These are phyloP conservation scores for Colletotrichum tropicicola DNA, from an alignment of 2,329 filamentous ascomycete genomes.

Conservation along the genomic window DNA sequence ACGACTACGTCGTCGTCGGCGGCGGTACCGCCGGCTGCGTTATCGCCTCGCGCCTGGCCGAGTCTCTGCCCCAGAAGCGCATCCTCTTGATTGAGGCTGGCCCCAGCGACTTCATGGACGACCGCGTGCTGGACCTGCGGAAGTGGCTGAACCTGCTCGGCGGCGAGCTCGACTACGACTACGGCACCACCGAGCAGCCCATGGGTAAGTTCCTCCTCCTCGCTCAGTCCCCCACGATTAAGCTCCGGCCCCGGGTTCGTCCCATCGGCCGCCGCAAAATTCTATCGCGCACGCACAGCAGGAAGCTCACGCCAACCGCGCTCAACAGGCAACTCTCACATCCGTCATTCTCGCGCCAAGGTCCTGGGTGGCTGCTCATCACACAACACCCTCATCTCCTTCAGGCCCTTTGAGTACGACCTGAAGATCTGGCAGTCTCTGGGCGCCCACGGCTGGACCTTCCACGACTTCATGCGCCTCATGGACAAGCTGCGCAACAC, in stretches of 20 bases:
- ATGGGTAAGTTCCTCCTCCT: slow-evolving; percentile 59
- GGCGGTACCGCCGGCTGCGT: slow-evolving; percentile 90
- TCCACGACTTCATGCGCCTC: slow-evolving; percentile 83
- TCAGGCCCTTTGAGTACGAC: slow-evolving; percentile 91
- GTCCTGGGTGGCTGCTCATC: slow-evolving; percentile 92
- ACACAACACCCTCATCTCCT: slow-evolving; percentile 94
- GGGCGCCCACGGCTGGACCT: slow-evolving; percentile 87
- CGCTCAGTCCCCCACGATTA: not conserved
- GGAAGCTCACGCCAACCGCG: not conserved
- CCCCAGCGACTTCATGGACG: slow-evolving; percentile 88
- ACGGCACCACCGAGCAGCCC: slow-evolving; percentile 88
- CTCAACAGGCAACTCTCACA: slow-evolving; percentile 80
- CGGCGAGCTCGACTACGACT: slow-evolving; percentile 91
- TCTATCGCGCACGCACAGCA: not conserved
- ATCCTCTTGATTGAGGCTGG: slow-evolving; percentile 88
- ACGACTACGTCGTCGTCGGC: slow-evolving; percentile 87
- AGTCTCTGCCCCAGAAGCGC: slow-evolving; percentile 84
- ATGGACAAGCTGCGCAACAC: slow-evolving; percentile 88
- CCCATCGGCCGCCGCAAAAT: not conserved
- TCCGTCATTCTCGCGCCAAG: slow-evolving; percentile 91
- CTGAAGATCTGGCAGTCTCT: slow-evolving; percentile 83
- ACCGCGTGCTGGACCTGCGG: slow-evolving; percentile 85
- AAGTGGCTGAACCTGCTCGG: slow-evolving; percentile 88
- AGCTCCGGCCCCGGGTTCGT: not conserved
- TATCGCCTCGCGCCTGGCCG: slow-evolving; percentile 79